A percentile compares a stretch with the other conserved stretches of the same genome.
These are phyloP conservation scores for Cicer chorassanicum DNA, from an alignment of 306 rosid genomes.

Conservation along the genomic window DNA sequence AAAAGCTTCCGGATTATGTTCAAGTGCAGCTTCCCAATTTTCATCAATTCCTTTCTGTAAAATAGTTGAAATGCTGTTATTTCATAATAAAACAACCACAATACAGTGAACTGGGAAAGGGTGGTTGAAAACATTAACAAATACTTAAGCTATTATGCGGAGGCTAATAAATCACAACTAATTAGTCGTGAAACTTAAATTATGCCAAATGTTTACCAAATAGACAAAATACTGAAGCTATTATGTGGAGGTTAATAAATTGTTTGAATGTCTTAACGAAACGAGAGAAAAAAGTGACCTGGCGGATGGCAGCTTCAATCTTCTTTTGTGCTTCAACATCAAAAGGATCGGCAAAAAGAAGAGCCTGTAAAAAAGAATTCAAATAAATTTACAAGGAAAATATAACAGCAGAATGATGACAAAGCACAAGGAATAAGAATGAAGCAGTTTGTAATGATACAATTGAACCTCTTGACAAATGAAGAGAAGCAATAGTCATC, in stretches of 20 bases:
- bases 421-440: conserved; percentile 7
- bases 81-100: conserved; percentile 22
- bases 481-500: conserved; percentile 33
- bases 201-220: not conserved
- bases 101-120: not conserved
- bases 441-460: conserved; percentile 32
- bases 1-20: conserved; percentile 96
- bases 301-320: conserved; percentile 97
- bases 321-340: conserved; percentile 97
- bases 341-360: conserved; percentile 94
- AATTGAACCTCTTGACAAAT: conserved; percentile 27
- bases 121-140: not conserved
- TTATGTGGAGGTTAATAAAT: not conserved
- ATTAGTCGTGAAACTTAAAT: no score
- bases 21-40: conserved; percentile 98
- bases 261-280: conserved; percentile 6
- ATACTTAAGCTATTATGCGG: no score
- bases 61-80: conserved; percentile 32
- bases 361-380: conserved; percentile 61
- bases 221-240: not conserved
- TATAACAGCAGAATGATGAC: conserved; percentile 7
- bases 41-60: conserved; percentile 97
- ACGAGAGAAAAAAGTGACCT: conserved; percentile 54
- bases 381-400: conserved; percentile 22
- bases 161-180: no score